Evolutionary conservation across 192 early-diverging fungal species (phyloP).

Genomic region (Oehlia diaphana): DNA sequence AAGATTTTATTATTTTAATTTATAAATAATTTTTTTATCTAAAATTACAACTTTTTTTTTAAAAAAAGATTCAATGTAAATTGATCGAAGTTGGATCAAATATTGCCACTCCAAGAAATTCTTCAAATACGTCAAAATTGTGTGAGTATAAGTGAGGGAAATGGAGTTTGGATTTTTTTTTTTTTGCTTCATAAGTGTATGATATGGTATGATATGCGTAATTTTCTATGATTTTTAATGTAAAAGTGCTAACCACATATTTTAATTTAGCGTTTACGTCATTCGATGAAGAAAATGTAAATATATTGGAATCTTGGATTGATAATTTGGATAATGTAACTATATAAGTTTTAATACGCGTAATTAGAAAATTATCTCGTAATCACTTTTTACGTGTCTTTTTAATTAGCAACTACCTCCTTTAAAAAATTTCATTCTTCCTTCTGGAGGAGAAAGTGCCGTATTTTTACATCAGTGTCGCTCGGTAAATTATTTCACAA

Average conservation of each 20-base stretch:
- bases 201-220: not conserved
- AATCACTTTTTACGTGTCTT: not conserved
- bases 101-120: conserved; percentile 79
- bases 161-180: no score
- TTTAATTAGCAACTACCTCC: conserved; percentile 40
- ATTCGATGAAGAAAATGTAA: conserved; percentile 74
- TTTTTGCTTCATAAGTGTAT: no score
- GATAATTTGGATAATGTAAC: conserved; percentile 66
- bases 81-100: conserved; percentile 92
- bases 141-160: conserved; percentile 22
- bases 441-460: conserved; percentile 83
- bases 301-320: conserved; percentile 80
- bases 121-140: conserved; percentile 58
- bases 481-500: conserved; percentile 46
- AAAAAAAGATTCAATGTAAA: conserved; percentile 91
- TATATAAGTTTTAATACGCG: conserved; percentile 55
- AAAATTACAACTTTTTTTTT: not conserved
- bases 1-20: not conserved
- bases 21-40: not conserved
- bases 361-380: not conserved
- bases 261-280: conserved; percentile 54
- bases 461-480: conserved; percentile 82
- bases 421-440: conserved; percentile 46
- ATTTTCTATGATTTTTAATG: no score
- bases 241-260: not conserved